Conservation (phyloP, 345 rosid genomes). For the Aquilaria yunnanensis region DNA sequence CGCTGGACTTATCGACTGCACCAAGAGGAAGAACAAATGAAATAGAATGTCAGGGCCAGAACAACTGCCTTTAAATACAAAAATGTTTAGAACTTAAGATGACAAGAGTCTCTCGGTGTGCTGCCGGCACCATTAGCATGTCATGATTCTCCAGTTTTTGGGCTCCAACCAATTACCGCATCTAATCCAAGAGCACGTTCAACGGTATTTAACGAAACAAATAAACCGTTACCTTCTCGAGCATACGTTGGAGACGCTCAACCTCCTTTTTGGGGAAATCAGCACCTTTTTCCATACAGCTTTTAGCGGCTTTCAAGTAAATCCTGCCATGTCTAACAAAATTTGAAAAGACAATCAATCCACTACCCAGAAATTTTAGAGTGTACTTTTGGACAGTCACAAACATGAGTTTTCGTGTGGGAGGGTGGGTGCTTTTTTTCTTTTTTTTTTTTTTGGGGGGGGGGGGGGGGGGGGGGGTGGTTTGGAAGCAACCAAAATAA, state of each 20-base stretch:
- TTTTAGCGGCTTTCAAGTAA: constrained; percentile 75
- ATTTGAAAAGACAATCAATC: background rate
- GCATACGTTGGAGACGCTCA: constrained; percentile 75
- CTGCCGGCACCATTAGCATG: no score
- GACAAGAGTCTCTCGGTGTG: background rate
- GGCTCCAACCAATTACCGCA: background rate
- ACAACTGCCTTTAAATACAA: background rate
- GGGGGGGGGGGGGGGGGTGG: no score
- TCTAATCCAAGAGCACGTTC: background rate
- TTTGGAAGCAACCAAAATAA: no score
- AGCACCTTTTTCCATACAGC: constrained; percentile 68
- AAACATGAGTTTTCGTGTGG: background rate
- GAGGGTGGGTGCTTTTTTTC: no score
- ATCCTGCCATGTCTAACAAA: constrained; percentile 63
- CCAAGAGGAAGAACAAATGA: constrained; percentile 1
- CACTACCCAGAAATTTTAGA: no score
- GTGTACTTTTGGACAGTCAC: background rate
- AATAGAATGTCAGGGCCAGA: no score
- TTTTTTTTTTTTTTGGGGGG: no score
- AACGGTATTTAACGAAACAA: background rate
- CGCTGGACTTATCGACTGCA: constrained; percentile 80
- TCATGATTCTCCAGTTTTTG: no score
- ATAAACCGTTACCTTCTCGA: constrained; percentile 51
- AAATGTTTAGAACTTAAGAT: background rate
- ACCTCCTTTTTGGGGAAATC: constrained; percentile 73